Evolutionary conservation across 257 asterid species (phyloP), one percentile per base, ranked within the genome.

Genomic region (Fraxinus cuspidata): DNA sequence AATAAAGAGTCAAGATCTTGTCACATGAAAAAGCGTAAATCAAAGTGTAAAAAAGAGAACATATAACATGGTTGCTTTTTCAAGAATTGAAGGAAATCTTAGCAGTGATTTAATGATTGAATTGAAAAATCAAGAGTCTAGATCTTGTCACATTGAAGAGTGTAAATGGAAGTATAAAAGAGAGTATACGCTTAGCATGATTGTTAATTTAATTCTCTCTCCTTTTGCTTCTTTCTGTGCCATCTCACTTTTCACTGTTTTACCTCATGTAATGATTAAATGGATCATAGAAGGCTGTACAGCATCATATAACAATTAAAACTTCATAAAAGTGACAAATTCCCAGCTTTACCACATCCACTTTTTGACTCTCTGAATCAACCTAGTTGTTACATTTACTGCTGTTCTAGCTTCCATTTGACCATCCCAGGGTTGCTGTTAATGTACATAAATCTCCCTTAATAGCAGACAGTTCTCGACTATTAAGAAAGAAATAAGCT

Each of bases 211-310:
- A 29, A 29, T 29, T 29, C 32, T 29, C 3, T 29, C 29, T 28
- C 29, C 29, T 28, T 25, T 53, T 7, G 27, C 16, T 31, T 44
- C 53, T 67, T 19, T 28, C 64, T 18, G 34, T 49, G 74, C 25
- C 56, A 3, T 35, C 12, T 47, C 32, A 32, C 73, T 63, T 69
- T 84, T 75, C 34, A 25, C 84, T 53, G 44, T 60, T 71, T 78
- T 77, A 71, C 81, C 72, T 77, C 42, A 34, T 74, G 72, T 25
- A 63, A 79, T 71, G 65, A 60, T 60, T 60, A 12, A 60, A 60
- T 60, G 68, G 34, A 60, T 60, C 68, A 81, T 79, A 75, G 49
- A 71, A 80, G 65, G 70, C 75, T 77, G 31, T 76, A 34, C 71
- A 63, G 27, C 72, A 74, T 34, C 35, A 60, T 10, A 7, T 6